Base-by-base conservation (phyloP, 106 monocot species). In the Allium cepa region DNA sequence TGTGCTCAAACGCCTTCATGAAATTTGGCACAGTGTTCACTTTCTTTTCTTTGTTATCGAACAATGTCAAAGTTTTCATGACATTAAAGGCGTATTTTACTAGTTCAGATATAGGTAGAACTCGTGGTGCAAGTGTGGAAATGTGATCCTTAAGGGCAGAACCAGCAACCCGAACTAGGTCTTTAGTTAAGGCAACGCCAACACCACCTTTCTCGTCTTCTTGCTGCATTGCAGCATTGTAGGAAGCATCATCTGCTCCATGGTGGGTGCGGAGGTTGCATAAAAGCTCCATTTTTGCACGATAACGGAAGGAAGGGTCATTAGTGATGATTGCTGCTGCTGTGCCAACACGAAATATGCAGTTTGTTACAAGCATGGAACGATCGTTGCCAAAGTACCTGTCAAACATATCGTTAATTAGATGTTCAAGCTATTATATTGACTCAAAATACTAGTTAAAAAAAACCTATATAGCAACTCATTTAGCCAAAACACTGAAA, bases 301-400 rank as follows among this genome's bases (percentile, higher is more conserved):
- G 22, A 4, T n/a, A 8, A 8, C 78, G 72, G 2, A 55, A 26
- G 26, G 60, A 3, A 3, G 69, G 62, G 59, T 59, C 59, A 17
- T 59, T 59, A 8, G 87, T 80, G 64, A 87, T 67, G 11, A 87
- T 49, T 12, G 72, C 68, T 16, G 87, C 82, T 14, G 83, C 79
- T 26, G 77, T 69, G 15, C 87, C 87, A 7, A 66, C 74, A 0
- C 83, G 74, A 49, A 87, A 87, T 60, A 87, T 87, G 80, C 82
- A 87, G 72, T 87, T 87, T 17, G 87, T 72, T 10, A 87, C 83
- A n/a, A 87, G 79, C 87, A 87, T 87, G 22, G 79, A 80, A 2
- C 83, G 66, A 12, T 87, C 67, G 10, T 72, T 72, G 10, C 87
- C 87, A 27, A 75, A 87, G 73, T 87, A 87, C 72, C 72, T 72